Evolutionary conservation across 805 yeast species (phyloP), one percentile per base, ranked within the genome.

Genomic region (Nakazawaea wyomingensis): DNA sequence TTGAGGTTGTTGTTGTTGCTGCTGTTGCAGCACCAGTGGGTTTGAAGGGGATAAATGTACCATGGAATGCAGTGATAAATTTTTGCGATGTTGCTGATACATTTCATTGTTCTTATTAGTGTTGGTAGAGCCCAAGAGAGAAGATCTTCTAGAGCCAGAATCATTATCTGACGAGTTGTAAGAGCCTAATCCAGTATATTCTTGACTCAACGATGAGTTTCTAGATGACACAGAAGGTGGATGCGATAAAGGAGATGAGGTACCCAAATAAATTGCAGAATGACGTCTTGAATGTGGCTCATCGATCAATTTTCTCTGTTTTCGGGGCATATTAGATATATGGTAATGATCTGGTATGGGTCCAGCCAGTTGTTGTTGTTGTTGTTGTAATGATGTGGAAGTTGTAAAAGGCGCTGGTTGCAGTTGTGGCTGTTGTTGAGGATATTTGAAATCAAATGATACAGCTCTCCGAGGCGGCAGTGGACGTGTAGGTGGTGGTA

Each of bases 161-260:
- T 48, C 48, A 17, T 53, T 50, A 30, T 37, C 41, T 9, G 46
- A 43, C 14, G 54, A 51, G 19, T 44, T 43, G 24, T 44, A 44
- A 4, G 48, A 44, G 20, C 58, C 52, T 21, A 59, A 37, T n/a
- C 61, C 58, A 5, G 62, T 54, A 37, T 52, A 56, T 27, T 59
- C 64, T 1, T 61, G 50, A 11, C 61, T 57, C 32, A 60, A 53
- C 4, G 65, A 60, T 2, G 62, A 57, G 34, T 57, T 59, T 37
- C 65, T 47, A 2, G 64, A 59, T n/a, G 44, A 43, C 4, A 45
- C 28, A 3, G 46, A 39, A 7, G 62, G 57, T 6, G 57, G 47
- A 34, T 54, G 55, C 11, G 65, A 60, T 21, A 59, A 44, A 6
- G 65, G 64, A 4, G 65, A 57, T 24, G 47, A 38, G 7, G 47